phyloP scores from a whole-genome alignment of 441 rosid species.

The Mallotus repandus region DNA sequence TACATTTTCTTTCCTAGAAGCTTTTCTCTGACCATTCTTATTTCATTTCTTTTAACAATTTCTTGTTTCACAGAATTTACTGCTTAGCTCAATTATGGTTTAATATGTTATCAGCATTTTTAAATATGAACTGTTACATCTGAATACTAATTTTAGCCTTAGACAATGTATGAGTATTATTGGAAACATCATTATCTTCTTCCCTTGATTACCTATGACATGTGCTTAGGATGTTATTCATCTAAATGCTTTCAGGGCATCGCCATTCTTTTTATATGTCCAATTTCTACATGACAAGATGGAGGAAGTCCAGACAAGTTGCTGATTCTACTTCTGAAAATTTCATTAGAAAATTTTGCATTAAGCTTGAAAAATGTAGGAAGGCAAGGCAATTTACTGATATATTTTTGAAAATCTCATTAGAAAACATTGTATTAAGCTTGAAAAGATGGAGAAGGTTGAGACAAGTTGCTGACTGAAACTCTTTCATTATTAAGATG shows the following conservation, averaged over 20 bases:
- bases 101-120: neutral
- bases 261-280: neutral
- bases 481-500: neutral
- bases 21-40: neutral
- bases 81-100: neutral
- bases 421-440: neutral
- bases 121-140: neutral
- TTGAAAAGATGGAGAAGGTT: neutral
- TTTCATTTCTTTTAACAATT: neutral
- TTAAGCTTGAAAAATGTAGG: no score
- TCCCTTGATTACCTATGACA: neutral
- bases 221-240: neutral
- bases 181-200: neutral
- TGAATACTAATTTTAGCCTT: neutral
- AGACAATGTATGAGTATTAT: neutral
- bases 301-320: no score
- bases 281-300: neutral
- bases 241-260: neutral
- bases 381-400: neutral
- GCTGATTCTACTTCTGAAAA: no score
- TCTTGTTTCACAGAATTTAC: neutral
- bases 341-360: no score
- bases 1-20: neutral
- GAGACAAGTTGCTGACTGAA: neutral
- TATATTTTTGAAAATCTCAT: neutral